Percentiles rank a stretch among this genome's conserved stretches.
phyloP scores from a whole-genome alignment of 2,329 filamentous ascomycete genomes.

The Exophiala mesophila region DNA sequence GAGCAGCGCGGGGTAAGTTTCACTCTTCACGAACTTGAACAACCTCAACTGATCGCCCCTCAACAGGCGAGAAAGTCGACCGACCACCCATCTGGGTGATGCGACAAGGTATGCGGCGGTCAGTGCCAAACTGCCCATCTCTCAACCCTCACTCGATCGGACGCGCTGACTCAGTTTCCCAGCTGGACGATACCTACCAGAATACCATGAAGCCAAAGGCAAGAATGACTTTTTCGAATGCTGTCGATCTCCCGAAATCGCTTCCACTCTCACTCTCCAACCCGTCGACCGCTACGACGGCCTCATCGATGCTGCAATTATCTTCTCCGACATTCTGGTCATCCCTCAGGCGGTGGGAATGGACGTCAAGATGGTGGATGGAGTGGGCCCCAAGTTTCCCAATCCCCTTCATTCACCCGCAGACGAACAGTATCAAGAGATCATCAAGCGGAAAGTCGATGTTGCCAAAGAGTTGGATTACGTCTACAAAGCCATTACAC shows the following conservation, averaged over 20 bases:
- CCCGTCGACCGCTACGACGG: slow-evolving; percentile 87
- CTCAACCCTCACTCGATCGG: slow-evolving; percentile 1
- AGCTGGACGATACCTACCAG: slow-evolving; percentile 95
- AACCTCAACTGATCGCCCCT: background rate
- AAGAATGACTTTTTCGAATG: slow-evolving; percentile 93
- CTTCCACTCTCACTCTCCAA: slow-evolving; percentile 88
- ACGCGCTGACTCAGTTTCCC: slow-evolving; percentile 7
- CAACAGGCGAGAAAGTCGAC: slow-evolving; percentile 74
- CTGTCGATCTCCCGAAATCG: slow-evolving; percentile 87
- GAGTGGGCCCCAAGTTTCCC: slow-evolving; percentile 93
- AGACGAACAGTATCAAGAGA: slow-evolving; percentile 74
- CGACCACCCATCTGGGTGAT: slow-evolving; percentile 98
- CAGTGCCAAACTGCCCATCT: slow-evolving; percentile 18
- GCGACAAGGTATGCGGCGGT: slow-evolving; percentile 71
- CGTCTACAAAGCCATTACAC: slow-evolving; percentile 89
- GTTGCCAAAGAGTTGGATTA: slow-evolving; percentile 82
- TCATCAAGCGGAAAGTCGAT: slow-evolving; percentile 74
- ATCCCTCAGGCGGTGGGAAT: slow-evolving; percentile 98
- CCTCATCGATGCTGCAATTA: slow-evolving; percentile 89
- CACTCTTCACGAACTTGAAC: no score
- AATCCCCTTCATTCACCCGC: slow-evolving; percentile 71
- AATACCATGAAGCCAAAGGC: slow-evolving; percentile 95
- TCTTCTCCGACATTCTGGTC: slow-evolving; percentile 97
- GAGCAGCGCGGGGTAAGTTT: slow-evolving; percentile 74
- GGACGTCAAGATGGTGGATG: slow-evolving; percentile 97